A percentile compares a stretch with the other conserved stretches of the same genome.
Conservation (phyloP, 345 rosid genomes). For the Arabidopsis thaliana region DNA sequence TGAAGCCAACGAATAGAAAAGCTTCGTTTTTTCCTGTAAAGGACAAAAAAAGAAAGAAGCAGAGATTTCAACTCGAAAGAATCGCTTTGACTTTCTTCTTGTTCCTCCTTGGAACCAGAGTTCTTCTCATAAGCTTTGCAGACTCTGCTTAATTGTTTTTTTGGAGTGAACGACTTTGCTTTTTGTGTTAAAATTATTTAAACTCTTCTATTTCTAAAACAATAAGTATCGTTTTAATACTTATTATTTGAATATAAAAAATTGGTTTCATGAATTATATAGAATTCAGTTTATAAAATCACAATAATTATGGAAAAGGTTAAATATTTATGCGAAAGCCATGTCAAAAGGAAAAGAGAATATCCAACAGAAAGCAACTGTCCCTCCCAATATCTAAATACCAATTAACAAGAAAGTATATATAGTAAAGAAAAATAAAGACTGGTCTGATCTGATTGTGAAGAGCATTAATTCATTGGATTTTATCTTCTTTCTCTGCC, state of each 20-base stretch:
- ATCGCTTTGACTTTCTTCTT: constrained; percentile 40
- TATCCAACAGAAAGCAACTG: constrained; percentile 30
- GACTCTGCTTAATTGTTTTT: background rate
- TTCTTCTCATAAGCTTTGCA: constrained; percentile 5
- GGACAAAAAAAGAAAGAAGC: background rate
- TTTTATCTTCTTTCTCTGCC: constrained; percentile 36
- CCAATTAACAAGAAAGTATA: constrained; percentile 1
- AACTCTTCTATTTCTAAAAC: background rate
- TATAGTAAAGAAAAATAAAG: background rate
- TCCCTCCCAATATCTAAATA: constrained; percentile 18
- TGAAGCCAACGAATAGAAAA: constrained; percentile 35
- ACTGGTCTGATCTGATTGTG: constrained; percentile 41
- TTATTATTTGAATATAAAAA: background rate
- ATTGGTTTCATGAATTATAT: background rate
- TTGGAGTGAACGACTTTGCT: background rate
- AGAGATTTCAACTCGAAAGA: constrained; percentile 34
- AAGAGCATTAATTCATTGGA: constrained; percentile 37
- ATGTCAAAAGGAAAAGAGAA: constrained; percentile 21
- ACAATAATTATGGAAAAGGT: background rate
- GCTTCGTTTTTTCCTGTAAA: constrained; percentile 23
- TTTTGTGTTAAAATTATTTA: background rate
- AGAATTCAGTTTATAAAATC: background rate
- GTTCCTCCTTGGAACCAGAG: constrained; percentile 23
- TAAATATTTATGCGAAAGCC: constrained; percentile 16
- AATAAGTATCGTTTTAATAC: background rate